Percentiles rank a stretch among this genome's conserved stretches.
Evolutionary conservation across 768 basidiomycete genomes (phyloP).

Genomic region (Thelephora ganbajun): DNA sequence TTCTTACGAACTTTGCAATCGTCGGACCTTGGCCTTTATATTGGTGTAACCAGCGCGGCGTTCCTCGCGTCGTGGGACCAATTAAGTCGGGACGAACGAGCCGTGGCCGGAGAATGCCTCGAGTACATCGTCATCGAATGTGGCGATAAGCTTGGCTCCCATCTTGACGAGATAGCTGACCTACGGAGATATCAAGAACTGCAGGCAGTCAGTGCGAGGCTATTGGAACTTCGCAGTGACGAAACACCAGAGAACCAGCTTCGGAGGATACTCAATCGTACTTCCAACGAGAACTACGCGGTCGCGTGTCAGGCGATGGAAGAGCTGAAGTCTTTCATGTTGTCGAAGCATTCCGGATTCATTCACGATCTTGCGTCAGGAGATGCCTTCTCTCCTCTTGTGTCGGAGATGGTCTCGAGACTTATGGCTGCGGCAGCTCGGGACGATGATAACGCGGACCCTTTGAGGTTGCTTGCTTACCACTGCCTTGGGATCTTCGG

Average conservation of each 20-base stretch:
- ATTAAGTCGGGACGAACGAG: conserved; percentile 38
- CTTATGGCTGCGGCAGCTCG: conserved; percentile 60
- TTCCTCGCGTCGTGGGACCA: conserved; percentile 65
- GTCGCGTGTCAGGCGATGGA: conserved; percentile 59
- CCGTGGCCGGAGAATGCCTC: conserved; percentile 44
- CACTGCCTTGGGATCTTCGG: conserved; percentile 89
- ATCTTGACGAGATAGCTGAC: conserved; percentile 72
- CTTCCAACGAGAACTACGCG: conserved; percentile 65
- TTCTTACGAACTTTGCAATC: conserved; percentile 60
- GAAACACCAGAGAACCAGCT: conserved; percentile 44
- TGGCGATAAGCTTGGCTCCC: conserved; percentile 33
- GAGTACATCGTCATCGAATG: conserved; percentile 57
- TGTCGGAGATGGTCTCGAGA: conserved; percentile 52
- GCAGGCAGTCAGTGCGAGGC: conserved; percentile 22
- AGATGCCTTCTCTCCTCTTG: conserved; percentile 69
- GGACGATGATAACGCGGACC: conserved; percentile 64
- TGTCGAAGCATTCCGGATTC: conserved; percentile 31
- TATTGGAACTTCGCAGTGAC: conserved; percentile 30
- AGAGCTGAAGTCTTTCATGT: conserved; percentile 63
- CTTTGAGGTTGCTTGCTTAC: conserved; percentile 56
- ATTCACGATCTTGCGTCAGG: conserved; percentile 60
- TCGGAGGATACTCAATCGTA: conserved; percentile 56
- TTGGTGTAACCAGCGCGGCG: conserved; percentile 79
- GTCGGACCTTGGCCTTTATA: conserved; percentile 65
- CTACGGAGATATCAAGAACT: conserved; percentile 61